Percentiles rank a stretch among this genome's conserved stretches.
Evolutionary conservation across 1,284 basidiomycete genomes (phyloP).

Genomic region (Cystobasidium pallidum): DNA sequence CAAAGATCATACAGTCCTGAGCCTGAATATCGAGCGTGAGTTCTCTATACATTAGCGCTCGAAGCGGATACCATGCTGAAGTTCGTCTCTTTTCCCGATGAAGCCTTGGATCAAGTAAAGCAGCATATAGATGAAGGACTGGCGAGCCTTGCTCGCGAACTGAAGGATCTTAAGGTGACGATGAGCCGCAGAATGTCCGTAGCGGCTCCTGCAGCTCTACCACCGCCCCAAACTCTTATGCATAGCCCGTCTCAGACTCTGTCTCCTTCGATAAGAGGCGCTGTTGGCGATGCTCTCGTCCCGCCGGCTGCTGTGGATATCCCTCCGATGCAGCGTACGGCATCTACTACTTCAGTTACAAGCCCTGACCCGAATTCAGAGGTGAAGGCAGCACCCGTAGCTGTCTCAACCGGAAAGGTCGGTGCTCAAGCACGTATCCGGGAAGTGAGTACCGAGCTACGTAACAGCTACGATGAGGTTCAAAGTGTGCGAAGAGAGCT

Average conservation of each 20-base stretch:
- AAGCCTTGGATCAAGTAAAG: constrained; percentile 96
- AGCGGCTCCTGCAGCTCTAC: constrained; percentile 53
- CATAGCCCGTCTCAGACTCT: constrained; percentile 32
- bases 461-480: constrained; percentile 90
- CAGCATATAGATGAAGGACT: constrained; percentile 95
- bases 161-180: constrained; percentile 81
- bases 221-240: constrained; percentile 38
- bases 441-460: constrained; percentile 77
- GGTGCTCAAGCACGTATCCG: constrained; percentile 23
- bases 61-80: neutral
- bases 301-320: constrained; percentile 47
- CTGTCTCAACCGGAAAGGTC: constrained; percentile 25
- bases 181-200: constrained; percentile 63
- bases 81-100: neutral
- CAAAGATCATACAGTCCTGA: constrained; percentile 81
- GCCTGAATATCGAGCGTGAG: constrained; percentile 94
- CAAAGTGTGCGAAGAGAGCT: constrained; percentile 90
- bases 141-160: constrained; percentile 78
- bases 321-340: constrained; percentile 29
- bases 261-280: constrained; percentile 30
- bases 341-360: neutral
- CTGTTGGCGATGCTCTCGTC: constrained; percentile 48
- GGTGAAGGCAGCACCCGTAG: constrained; percentile 60
- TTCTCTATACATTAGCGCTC: constrained; percentile 43
- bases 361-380: neutral